These are phyloP conservation scores for Claviceps sp. DNA, from an alignment of 2,329 filamentous ascomycete genomes.

Conservation along the genomic window DNA sequence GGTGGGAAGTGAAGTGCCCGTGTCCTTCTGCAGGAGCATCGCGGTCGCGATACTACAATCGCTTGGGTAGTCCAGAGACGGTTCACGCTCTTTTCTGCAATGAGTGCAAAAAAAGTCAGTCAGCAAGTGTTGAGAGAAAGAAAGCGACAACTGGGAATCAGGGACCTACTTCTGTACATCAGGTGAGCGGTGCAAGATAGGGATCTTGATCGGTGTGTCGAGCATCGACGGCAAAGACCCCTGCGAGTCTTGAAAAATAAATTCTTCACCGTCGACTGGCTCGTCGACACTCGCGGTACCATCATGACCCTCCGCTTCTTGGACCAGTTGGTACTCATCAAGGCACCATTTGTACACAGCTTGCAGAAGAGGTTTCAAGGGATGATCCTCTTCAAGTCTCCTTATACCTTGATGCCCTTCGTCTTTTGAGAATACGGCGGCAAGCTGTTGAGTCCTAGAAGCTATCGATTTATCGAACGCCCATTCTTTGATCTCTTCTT, in stretches of 20 bases:
- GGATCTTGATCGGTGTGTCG: not conserved
- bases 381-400: constrained; percentile 9
- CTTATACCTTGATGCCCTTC: constrained; percentile 5
- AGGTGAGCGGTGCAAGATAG: not conserved
- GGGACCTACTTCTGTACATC: constrained; percentile 1
- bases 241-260: not conserved
- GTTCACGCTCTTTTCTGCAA: too few relatives aligned
- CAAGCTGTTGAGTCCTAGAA: not conserved
- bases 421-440: not conserved
- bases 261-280: not conserved
- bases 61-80: not conserved
- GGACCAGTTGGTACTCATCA: constrained; percentile 7
- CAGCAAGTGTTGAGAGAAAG: not conserved
- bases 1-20: not conserved
- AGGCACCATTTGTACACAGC: constrained; percentile 11
- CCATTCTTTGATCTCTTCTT: not conserved
- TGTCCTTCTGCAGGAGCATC: not conserved
- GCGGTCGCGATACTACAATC: not conserved
- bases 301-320: not conserved
- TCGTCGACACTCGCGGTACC: not conserved
- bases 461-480: not conserved
- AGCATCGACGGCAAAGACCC: not conserved
- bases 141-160: not conserved
- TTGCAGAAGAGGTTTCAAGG: constrained; percentile 9
- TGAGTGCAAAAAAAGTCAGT: not conserved